phyloP scores from a whole-genome alignment of 257 asterid genomes.

The Solanum boliviense region DNA sequence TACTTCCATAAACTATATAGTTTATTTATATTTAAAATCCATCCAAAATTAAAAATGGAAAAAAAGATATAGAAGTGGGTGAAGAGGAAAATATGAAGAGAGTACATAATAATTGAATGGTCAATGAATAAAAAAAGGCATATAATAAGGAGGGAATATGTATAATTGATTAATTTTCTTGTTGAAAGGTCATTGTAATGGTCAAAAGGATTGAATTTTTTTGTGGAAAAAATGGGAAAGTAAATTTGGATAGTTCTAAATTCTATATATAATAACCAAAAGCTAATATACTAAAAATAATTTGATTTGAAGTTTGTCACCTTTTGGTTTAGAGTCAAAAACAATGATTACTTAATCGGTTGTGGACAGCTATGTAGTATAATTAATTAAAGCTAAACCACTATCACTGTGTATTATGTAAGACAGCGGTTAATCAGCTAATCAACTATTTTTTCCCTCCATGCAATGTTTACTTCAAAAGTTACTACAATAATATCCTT shows the following conservation, averaged over 20 bases:
- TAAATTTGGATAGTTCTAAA: background rate
- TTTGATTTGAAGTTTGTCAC: conserved; percentile 1
- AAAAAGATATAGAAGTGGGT: background rate
- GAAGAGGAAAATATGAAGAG: background rate
- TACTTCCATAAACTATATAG: background rate
- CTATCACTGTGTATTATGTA: background rate
- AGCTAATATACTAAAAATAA: background rate
- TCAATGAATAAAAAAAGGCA: background rate
- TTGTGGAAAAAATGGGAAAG: conserved; percentile 7
- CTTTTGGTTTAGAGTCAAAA: conserved; percentile 10
- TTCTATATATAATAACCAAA: background rate
- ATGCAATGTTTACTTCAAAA: background rate
- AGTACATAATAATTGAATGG: background rate
- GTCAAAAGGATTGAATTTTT: conserved; percentile 12
- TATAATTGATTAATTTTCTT: background rate
- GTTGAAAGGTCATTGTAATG: conserved; percentile 1
- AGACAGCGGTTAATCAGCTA: background rate
- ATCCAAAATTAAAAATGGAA: background rate
- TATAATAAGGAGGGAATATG: background rate
- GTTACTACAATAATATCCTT: background rate
- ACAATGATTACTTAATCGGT: conserved; percentile 8
- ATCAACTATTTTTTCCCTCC: background rate
- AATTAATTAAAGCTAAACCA: background rate
- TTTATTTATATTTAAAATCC: background rate
- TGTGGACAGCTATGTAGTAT: conserved; percentile 5